Evolutionary conservation across 1,139 yeast species (phyloP).

Genomic region (Yamadazyma diddensiae): DNA sequence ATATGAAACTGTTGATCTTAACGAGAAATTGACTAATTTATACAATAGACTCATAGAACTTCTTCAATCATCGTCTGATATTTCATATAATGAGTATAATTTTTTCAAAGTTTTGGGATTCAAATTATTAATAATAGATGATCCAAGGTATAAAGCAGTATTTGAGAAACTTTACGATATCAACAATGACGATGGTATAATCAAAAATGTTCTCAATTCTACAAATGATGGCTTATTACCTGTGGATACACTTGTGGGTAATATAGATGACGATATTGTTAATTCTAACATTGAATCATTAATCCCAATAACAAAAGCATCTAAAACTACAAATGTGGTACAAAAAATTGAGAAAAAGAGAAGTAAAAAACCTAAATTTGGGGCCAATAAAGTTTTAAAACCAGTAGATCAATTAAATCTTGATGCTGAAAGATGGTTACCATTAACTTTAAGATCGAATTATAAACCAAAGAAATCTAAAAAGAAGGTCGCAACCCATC

Average conservation of each 20-base stretch:
- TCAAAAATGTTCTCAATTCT: slow-evolving; percentile 27
- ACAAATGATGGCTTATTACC: slow-evolving; percentile 26
- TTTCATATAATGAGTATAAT: slow-evolving; percentile 20
- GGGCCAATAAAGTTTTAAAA: slow-evolving; percentile 33
- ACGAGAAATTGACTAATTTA: slow-evolving; percentile 22
- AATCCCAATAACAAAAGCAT: slow-evolving; percentile 9
- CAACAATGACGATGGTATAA: slow-evolving; percentile 30
- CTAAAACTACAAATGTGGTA: slow-evolving; percentile 3
- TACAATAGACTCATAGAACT: slow-evolving; percentile 17
- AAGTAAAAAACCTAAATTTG: slow-evolving; percentile 31
- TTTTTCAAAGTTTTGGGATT: slow-evolving; percentile 50
- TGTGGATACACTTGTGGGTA: slow-evolving; percentile 32
- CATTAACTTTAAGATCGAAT: slow-evolving; percentile 78
- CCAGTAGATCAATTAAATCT: slow-evolving; percentile 29
- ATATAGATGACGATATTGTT: slow-evolving; percentile 27
- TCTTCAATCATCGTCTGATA: not conserved
- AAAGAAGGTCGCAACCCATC: slow-evolving; percentile 58
- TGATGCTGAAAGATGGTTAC: slow-evolving; percentile 82
- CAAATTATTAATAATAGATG: slow-evolving; percentile 36
- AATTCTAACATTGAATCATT: slow-evolving; percentile 23
- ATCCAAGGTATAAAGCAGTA: slow-evolving; percentile 27
- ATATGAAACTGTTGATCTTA: slow-evolving; percentile 36
- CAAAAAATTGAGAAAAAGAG: slow-evolving; percentile 24
- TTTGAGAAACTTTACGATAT: slow-evolving; percentile 28
- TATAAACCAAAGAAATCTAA: slow-evolving; percentile 73